phyloP scores from a whole-genome alignment of 805 yeast species.

The Ascoidea asiatica region DNA sequence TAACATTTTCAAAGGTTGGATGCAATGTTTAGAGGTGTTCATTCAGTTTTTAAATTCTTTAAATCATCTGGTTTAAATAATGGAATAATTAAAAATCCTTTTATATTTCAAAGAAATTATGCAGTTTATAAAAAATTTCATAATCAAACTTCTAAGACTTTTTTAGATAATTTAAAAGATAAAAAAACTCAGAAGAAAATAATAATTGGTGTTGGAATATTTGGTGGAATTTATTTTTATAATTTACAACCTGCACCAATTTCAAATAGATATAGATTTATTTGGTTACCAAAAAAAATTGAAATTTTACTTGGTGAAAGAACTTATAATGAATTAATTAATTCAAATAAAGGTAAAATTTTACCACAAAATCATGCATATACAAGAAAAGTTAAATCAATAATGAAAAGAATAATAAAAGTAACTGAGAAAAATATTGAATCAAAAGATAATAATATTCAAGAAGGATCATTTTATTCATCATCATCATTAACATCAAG shows the following conservation, averaged over 20 bases:
- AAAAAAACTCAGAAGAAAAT: not conserved
- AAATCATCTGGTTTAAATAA: too few relatives aligned
- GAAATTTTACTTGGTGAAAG: conserved; percentile 51
- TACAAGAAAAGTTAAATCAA: conserved; percentile 35
- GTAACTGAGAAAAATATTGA: conserved; percentile 33
- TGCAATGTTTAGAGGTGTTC: too few relatives aligned
- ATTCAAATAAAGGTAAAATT: conserved; percentile 36
- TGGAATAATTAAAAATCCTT: too few relatives aligned
- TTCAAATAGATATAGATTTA: conserved; percentile 56
- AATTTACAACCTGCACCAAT: conserved; percentile 71
- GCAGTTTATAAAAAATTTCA: conserved; percentile 27
- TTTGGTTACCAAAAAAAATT: conserved; percentile 54
- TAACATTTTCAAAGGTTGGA: too few relatives aligned
- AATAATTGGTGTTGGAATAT: not conserved
- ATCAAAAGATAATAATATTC: conserved; percentile 15
- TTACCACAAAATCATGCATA: conserved; percentile 54
- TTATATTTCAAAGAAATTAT: too few relatives aligned
- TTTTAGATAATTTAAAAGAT: not conserved
- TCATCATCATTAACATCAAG: too few relatives aligned
- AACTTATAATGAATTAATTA: conserved; percentile 47
- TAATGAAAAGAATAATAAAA: conserved; percentile 53
- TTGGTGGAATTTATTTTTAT: conserved; percentile 3
- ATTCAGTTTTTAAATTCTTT: too few relatives aligned
- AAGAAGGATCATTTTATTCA: conserved; percentile 1
- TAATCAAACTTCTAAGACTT: conserved; percentile 4